phyloP scores from a whole-genome alignment of 768 basidiomycete genomes.

The Candolleomyces eurysporus region DNA sequence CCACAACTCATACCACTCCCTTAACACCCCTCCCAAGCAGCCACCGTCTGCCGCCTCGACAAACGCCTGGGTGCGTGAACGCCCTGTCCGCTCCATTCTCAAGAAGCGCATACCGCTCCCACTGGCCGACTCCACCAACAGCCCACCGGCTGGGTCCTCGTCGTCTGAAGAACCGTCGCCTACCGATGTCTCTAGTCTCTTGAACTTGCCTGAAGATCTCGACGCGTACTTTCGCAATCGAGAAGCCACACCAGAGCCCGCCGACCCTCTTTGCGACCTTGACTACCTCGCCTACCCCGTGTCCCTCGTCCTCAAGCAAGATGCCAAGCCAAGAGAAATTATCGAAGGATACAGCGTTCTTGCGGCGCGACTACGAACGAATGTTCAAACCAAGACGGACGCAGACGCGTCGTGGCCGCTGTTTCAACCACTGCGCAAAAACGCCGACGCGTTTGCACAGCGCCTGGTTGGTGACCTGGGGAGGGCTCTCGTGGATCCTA shows the following conservation, averaged over 20 bases:
- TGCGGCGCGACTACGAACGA: conserved; percentile 57
- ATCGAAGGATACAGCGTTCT: conserved; percentile 76
- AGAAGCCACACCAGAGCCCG: conserved; percentile 76
- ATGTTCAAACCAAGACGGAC: conserved; percentile 43
- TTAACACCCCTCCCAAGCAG: conserved; percentile 27
- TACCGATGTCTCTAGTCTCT: neutral
- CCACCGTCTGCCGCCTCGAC: conserved; percentile 22
- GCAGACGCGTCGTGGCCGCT: conserved; percentile 66
- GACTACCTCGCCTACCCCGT: conserved; percentile 63
- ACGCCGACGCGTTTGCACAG: conserved; percentile 48
- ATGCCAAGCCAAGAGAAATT: conserved; percentile 52
- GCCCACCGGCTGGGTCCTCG: neutral
- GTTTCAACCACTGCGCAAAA: conserved; percentile 65
- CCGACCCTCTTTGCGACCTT: conserved; percentile 60
- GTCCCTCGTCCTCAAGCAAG: conserved; percentile 49
- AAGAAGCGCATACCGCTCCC: conserved; percentile 16
- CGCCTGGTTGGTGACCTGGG: conserved; percentile 69
- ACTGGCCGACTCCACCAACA: conserved; percentile 6
- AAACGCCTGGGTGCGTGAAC: conserved; percentile 25
- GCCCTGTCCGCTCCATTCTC: conserved; percentile 19
- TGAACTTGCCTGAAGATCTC: conserved; percentile 2
- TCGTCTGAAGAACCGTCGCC: too few species aligned
- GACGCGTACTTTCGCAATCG: conserved; percentile 25
- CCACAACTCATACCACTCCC: conserved; percentile 45
- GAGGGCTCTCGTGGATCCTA: conserved; percentile 62